Evolutionary conservation across 176 grass and related monocot genomes (phyloP).

Genomic region (Triticum urartu): DNA sequence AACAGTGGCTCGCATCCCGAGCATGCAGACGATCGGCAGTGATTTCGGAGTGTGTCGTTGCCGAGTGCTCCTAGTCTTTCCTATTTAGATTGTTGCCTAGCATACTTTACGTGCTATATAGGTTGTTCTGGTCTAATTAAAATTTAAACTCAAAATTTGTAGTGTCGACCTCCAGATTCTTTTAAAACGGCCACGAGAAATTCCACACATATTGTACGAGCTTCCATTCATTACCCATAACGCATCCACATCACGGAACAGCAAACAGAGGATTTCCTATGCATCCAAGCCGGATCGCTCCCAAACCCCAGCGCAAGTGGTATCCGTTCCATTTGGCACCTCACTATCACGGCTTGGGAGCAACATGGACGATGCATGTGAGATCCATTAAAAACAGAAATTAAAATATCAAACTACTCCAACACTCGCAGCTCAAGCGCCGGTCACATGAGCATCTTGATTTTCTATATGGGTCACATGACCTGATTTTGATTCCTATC

Average conservation of each 20-base stretch:
- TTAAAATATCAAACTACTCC: background rate
- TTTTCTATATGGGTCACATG: constrained; percentile 1
- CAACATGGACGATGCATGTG: background rate
- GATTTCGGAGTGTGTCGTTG: too few relatives aligned
- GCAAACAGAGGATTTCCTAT: background rate
- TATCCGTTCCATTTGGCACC: background rate
- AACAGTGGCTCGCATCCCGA: too few relatives aligned
- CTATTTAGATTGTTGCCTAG: too few relatives aligned
- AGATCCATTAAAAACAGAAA: background rate
- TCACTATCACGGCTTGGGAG: background rate
- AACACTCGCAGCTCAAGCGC: constrained; percentile 5
- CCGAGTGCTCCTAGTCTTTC: too few relatives aligned
- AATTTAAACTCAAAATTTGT: too few relatives aligned
- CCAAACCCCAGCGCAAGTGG: background rate
- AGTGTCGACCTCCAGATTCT: too few relatives aligned
- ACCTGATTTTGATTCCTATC: background rate
- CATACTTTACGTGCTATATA: too few relatives aligned
- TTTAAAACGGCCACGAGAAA: background rate
- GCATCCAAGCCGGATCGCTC: background rate
- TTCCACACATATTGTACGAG: background rate
- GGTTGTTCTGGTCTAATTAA: too few relatives aligned
- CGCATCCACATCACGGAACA: background rate
- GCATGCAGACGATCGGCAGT: too few relatives aligned
- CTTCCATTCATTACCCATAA: background rate
- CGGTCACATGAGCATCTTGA: background rate